Conservation (phyloP, 257 asterid species). For the Jasminum sambac region DNA sequence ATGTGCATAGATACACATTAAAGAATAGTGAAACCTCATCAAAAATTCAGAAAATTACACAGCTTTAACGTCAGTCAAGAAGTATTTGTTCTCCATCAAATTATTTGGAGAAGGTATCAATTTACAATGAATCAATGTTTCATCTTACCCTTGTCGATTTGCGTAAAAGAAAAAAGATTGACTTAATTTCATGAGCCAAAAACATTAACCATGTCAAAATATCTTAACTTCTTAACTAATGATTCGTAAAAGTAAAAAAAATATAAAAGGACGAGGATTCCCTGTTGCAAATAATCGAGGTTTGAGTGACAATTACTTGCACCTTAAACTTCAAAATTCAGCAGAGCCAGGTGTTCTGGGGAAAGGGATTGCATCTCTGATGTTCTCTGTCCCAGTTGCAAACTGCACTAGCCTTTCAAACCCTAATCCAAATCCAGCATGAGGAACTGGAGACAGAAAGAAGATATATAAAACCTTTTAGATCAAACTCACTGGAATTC, state of each 20-base stretch:
- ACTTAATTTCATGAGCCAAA: neutral
- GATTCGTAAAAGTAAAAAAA: too few species aligned
- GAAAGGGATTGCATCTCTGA: constrained; percentile 90
- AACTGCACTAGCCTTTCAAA: constrained; percentile 96
- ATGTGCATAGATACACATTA: neutral
- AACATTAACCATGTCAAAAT: neutral
- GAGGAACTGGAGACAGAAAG: constrained; percentile 63
- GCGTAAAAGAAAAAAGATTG: neutral
- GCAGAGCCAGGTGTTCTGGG: constrained; percentile 96
- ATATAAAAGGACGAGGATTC: neutral
- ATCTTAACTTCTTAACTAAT: too few species aligned
- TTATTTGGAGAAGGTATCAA: neutral
- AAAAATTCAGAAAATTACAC: neutral
- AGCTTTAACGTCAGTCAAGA: neutral
- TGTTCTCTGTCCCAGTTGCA: constrained; percentile 89
- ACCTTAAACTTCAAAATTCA: constrained; percentile 56
- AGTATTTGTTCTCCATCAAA: neutral
- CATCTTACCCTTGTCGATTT: neutral
- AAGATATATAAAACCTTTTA: neutral
- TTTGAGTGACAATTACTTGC: neutral
- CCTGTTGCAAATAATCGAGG: neutral
- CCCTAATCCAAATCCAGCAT: constrained; percentile 97
- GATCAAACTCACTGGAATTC: constrained; percentile 7
- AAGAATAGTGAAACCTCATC: neutral
- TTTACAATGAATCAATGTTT: neutral